These are phyloP conservation scores for Fusarium sp. DNA, from an alignment of 2,329 filamentous ascomycete species.

Conservation along the genomic window DNA sequence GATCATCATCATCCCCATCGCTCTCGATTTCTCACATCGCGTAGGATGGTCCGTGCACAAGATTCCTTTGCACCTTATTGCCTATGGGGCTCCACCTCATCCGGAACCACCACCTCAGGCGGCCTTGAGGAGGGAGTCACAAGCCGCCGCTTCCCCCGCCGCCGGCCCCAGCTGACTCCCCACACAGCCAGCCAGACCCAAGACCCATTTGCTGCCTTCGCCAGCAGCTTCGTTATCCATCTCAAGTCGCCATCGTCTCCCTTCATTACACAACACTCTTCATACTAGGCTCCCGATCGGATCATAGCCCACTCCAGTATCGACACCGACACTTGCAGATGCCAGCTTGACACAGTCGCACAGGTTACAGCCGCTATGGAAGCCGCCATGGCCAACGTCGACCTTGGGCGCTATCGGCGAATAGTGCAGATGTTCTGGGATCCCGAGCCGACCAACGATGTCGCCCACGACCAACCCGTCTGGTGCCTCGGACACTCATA, in stretches of 20 bases:
- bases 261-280: slow-evolving; percentile 6
- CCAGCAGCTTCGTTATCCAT: slow-evolving; percentile 17
- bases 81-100: slow-evolving; percentile 24
- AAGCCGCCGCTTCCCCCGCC: slow-evolving; percentile 28
- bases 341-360: slow-evolving; percentile 19
- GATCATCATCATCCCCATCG: slow-evolving; percentile 8
- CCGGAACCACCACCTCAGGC: slow-evolving; percentile 17
- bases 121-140: slow-evolving; percentile 31
- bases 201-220: slow-evolving; percentile 23
- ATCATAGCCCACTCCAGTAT: slow-evolving; percentile 1
- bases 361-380: slow-evolving; percentile 45
- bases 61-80: slow-evolving; percentile 21
- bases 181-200: slow-evolving; percentile 18
- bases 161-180: slow-evolving; percentile 39
- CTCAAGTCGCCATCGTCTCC: slow-evolving; percentile 11
- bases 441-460: slow-evolving; percentile 85
- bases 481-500: slow-evolving; percentile 81
- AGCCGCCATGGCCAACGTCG: slow-evolving; percentile 66
- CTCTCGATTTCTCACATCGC: slow-evolving; percentile 8
- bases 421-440: slow-evolving; percentile 95
- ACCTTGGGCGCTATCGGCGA: slow-evolving; percentile 81
- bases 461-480: slow-evolving; percentile 73
- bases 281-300: neutral
- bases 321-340: slow-evolving; percentile 10
- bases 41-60: slow-evolving; percentile 28